Conservation (phyloP, 139 green algal genomes). For the Asterochloris sp. region DNA sequence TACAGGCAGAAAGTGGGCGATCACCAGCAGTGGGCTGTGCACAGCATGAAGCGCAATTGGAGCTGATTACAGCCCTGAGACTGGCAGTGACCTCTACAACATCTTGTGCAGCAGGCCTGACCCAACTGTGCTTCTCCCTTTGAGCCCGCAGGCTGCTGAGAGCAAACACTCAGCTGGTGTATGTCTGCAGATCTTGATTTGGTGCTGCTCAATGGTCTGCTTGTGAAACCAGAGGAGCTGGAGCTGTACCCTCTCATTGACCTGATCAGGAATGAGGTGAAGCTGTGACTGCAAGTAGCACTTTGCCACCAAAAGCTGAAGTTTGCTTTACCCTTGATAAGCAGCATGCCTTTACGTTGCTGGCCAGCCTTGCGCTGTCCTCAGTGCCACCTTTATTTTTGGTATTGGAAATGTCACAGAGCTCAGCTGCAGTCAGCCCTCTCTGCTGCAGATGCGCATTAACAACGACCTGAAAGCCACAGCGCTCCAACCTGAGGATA, state of each 20-base stretch:
- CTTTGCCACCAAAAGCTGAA: too few relatives aligned
- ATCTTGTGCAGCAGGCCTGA: too few relatives aligned
- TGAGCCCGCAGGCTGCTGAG: too few relatives aligned
- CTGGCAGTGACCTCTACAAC: too few relatives aligned
- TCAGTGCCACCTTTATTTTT: neutral
- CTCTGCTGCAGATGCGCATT: constrained; percentile 42
- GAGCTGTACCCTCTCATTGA: constrained; percentile 63
- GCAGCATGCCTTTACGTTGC: too few relatives aligned
- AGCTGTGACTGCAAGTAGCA: too few relatives aligned
- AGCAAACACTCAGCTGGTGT: neutral
- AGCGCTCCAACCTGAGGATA: constrained; percentile 32
- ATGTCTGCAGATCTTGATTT: constrained; percentile 40
- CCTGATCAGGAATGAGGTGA: constrained; percentile 39
- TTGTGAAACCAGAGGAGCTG: constrained; percentile 54
- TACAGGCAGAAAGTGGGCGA: too few relatives aligned
- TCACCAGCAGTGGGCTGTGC: too few relatives aligned
- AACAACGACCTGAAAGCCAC: constrained; percentile 35
- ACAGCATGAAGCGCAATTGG: too few relatives aligned
- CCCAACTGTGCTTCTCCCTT: too few relatives aligned
- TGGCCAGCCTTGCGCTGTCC: neutral
- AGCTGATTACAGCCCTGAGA: too few relatives aligned
- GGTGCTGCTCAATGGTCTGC: constrained; percentile 77
- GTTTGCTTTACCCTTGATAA: too few relatives aligned
- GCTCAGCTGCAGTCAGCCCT: neutral
- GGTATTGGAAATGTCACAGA: neutral